Conservation (phyloP, 495 filamentous ascomycete genomes). For the Lasiosphaeria ovina region DNA sequence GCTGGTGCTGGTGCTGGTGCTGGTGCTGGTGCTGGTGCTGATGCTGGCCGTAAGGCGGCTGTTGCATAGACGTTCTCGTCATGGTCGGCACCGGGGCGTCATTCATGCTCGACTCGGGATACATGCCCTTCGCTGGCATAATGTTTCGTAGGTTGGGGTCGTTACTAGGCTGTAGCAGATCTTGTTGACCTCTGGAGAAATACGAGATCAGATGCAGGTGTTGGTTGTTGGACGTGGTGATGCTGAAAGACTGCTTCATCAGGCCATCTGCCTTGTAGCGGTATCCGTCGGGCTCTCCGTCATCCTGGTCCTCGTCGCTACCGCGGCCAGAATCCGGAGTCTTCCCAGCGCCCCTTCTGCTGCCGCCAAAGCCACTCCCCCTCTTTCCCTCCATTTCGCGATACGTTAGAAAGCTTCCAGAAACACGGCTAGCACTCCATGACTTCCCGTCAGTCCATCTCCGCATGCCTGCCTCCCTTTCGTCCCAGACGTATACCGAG, state of each 20-base stretch:
- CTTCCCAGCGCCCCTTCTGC: slow-evolving; percentile 60
- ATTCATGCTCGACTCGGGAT: slow-evolving; percentile 93
- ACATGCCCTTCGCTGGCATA: slow-evolving; percentile 83
- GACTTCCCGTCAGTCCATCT: slow-evolving; percentile 99
- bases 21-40: slow-evolving; percentile 28
- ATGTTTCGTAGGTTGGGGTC: slow-evolving; percentile 83
- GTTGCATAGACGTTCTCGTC: slow-evolving; percentile 49
- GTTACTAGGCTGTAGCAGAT: slow-evolving; percentile 72
- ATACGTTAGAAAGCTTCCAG: slow-evolving; percentile 96
- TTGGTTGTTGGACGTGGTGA: slow-evolving; percentile 84
- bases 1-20: slow-evolving; percentile 22
- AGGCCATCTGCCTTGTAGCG: slow-evolving; percentile 95
- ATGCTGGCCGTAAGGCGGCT: slow-evolving; percentile 33
- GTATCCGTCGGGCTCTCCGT: slow-evolving; percentile 92
- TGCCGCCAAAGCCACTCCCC: slow-evolving; percentile 52
- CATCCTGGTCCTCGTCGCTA: slow-evolving; percentile 77
- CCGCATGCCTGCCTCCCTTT: slow-evolving; percentile 96
- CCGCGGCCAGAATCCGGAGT: slow-evolving; percentile 75
- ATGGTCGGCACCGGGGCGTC: slow-evolving; percentile 60
- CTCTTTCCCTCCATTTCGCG: slow-evolving; percentile 98
- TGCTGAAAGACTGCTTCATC: slow-evolving; percentile 99
- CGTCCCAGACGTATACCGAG: slow-evolving; percentile 98
- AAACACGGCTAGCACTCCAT: slow-evolving; percentile 97
- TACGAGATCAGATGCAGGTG: slow-evolving; percentile 98
- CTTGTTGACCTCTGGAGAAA: slow-evolving; percentile 72